Evolutionary conservation across 371 early-diverging fungal species (phyloP).

Genomic region (Capniomyces stellatus): DNA sequence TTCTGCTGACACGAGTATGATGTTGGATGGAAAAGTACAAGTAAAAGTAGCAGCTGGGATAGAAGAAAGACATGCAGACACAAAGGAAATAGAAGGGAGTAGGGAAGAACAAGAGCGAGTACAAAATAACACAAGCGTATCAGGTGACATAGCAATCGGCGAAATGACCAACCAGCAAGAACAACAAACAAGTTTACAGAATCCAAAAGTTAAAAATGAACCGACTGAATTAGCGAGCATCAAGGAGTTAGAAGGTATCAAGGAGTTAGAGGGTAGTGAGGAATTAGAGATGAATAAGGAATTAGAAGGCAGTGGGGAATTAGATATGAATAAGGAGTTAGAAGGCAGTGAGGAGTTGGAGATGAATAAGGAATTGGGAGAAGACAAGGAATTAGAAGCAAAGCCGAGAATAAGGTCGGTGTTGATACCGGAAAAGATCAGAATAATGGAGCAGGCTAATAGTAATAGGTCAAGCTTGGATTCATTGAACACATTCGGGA

Average conservation of each 20-base stretch:
- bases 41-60: no score
- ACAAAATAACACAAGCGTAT: no score
- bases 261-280: neutral
- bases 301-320: neutral
- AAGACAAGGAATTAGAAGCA: neutral
- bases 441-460: neutral
- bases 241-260: no score
- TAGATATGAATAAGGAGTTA: neutral
- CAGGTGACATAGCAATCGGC: no score
- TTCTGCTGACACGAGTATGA: no score
- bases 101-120: no score
- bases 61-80: no score
- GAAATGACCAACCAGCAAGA: no score
- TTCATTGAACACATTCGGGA: no score
- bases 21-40: no score
- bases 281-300: neutral
- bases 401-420: constrained; percentile 1
- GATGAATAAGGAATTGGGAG: neutral
- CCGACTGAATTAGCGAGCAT: neutral
- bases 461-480: neutral
- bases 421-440: neutral
- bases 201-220: neutral
- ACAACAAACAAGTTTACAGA: no score
- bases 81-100: no score
- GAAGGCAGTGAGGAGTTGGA: neutral